Evolutionary conservation across 495 filamentous ascomycete species (phyloP), one percentile per base, ranked within the genome.

Genomic region (Aspergillus homomorphus): DNA sequence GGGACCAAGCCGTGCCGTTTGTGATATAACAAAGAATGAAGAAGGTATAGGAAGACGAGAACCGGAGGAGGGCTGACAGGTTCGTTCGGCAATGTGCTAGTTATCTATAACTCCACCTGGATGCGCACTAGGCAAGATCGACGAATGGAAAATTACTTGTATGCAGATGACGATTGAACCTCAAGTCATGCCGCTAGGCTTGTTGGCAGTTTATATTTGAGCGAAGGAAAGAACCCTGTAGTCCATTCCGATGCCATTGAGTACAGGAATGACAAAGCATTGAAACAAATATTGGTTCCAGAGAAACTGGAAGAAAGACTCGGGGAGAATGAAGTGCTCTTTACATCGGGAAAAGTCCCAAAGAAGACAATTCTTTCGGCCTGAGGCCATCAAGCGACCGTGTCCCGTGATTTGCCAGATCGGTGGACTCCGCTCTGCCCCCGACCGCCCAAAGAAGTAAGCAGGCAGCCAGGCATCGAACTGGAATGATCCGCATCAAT

Each of bases 351-450:
- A 7, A 5, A 12, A 48, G 22, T 20, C 51, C 28, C 19, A 14
- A 43, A 44, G 14, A 3, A 22, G 51, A 19, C 51, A n/a, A 16
- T 6, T 12, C 18, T 46, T 46, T 20, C 4, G 7, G 51, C 30
- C 51, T 50, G 14, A 53, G 33, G 51, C 33, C n/a, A 19, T 3
- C 33, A 23, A 2, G 24, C 50, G 50, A 16, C 20, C 21, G 50
- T 16, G 24, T 52, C 50, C 50, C 50, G 50, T 52, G 50, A 52
- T 52, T 30, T 52, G 50, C 23, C 24, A 15, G 20, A 22, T 50
- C 21, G 21, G n/a, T n/a, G n/a, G n/a, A n/a, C n/a, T n/a, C n/a
- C n/a, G n/a, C 24, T 12, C 16, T 24, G 26, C 21, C 21, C 30
- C 33, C 51, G 16, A 43, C 51, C 33, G 51, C 38, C 51, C 42